A percentile compares a stretch with the other conserved stretches of the same genome.
Conservation (phyloP, 1,284 basidiomycete species). For the Gomphus bonarii region DNA sequence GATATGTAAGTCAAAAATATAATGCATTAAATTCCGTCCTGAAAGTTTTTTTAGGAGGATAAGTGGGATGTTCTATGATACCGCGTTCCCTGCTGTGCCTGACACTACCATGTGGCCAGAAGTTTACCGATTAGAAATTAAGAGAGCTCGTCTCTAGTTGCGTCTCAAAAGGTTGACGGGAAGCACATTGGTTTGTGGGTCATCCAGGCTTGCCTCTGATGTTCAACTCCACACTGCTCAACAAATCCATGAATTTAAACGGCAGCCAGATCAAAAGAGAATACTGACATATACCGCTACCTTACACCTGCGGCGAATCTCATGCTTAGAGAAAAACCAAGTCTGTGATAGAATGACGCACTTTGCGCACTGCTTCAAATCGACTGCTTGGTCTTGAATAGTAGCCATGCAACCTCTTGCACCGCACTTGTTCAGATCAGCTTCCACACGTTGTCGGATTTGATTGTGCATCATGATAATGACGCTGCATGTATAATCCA, state of each 20-base stretch:
- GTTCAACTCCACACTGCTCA: constrained; percentile 24
- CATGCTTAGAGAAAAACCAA: neutral
- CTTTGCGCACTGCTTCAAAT: constrained; percentile 27
- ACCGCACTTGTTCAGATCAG: constrained; percentile 22
- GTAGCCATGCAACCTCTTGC: constrained; percentile 15
- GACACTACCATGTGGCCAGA: too few species aligned
- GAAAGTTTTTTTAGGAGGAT: too few species aligned
- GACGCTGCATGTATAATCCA: constrained; percentile 13
- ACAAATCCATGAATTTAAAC: neutral
- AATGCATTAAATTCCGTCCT: too few species aligned
- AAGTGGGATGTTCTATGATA: too few species aligned
- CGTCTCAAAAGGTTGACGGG: constrained; percentile 21
- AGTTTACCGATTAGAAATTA: neutral
- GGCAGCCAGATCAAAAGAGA: neutral
- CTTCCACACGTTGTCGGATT: constrained; percentile 21
- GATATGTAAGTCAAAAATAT: too few species aligned
- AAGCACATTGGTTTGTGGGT: constrained; percentile 28
- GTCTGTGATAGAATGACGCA: constrained; percentile 11
- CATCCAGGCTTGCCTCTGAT: constrained; percentile 29
- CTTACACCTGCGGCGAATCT: constrained; percentile 26
- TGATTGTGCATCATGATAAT: constrained; percentile 20
- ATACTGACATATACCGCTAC: constrained; percentile 28
- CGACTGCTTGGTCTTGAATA: constrained; percentile 16
- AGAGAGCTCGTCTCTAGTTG: neutral
- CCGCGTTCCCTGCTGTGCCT: too few species aligned